Conservation (phyloP, 106 monocot species). For the Triglochin maritima region DNA sequence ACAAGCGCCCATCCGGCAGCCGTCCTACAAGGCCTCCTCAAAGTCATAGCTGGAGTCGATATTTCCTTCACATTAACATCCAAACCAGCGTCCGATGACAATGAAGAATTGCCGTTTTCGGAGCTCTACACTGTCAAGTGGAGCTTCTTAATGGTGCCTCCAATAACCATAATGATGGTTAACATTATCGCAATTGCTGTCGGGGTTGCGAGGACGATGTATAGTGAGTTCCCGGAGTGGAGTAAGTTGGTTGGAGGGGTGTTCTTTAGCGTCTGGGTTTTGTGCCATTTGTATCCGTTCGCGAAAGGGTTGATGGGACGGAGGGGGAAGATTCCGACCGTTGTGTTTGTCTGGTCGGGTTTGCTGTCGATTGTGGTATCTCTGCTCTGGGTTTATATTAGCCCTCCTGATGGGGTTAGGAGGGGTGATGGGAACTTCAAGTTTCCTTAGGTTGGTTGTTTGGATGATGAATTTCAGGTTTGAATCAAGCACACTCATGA, state of each 20-base stretch:
- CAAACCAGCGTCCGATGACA: conserved; percentile 45
- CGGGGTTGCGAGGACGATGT: conserved; percentile 59
- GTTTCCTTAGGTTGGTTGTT: conserved; percentile 16
- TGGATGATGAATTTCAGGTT: not conserved
- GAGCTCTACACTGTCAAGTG: conserved; percentile 76
- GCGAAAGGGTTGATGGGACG: conserved; percentile 92
- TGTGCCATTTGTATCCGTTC: conserved; percentile 89
- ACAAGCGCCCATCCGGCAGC: conserved; percentile 95
- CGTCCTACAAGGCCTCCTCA: conserved; percentile 81
- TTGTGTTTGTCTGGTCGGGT: conserved; percentile 90
- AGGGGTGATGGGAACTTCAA: conserved; percentile 41
- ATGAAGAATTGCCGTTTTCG: conserved; percentile 42
- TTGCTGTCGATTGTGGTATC: conserved; percentile 66
- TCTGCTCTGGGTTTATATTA: conserved; percentile 81
- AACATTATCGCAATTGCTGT: conserved; percentile 79
- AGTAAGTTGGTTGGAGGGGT: conserved; percentile 80
- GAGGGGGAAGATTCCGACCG: conserved; percentile 77
- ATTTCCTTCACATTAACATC: conserved; percentile 89
- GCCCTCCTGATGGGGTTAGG: conserved; percentile 48
- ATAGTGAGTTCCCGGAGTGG: conserved; percentile 81
- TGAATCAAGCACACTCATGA: not conserved
- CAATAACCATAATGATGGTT: conserved; percentile 94
- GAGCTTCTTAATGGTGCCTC: conserved; percentile 97
- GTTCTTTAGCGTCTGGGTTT: conserved; percentile 97
- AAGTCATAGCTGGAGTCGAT: conserved; percentile 86